phyloP scores from a whole-genome alignment of 192 early-diverging fungal species.

The Podila verticillata region DNA sequence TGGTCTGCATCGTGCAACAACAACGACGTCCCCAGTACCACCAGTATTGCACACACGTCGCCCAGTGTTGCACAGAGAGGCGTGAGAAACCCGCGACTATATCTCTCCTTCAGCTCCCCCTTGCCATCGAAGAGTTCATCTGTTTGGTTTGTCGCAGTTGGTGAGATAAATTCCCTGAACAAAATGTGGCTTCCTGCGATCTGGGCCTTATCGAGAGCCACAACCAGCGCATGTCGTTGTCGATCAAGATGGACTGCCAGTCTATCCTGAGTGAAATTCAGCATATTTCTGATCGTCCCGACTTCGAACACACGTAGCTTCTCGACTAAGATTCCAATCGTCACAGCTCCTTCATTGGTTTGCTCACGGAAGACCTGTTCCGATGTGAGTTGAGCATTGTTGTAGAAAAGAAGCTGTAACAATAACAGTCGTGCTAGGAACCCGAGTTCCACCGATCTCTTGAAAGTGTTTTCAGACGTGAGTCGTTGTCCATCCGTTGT shows the following conservation, averaged over 20 bases:
- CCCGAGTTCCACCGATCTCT: slow-evolving; percentile 36
- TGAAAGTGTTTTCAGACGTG: background rate
- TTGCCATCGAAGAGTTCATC: background rate
- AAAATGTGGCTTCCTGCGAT: slow-evolving; percentile 5
- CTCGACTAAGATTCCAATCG: slow-evolving; percentile 17
- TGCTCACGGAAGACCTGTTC: slow-evolving; percentile 42
- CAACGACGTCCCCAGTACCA: slow-evolving; percentile 39
- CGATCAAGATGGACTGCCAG: slow-evolving; percentile 6
- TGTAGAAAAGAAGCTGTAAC: slow-evolving; percentile 29
- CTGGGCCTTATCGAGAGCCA: slow-evolving; percentile 46
- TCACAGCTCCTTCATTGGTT: slow-evolving; percentile 12
- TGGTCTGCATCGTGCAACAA: slow-evolving; percentile 30
- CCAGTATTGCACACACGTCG: slow-evolving; percentile 25
- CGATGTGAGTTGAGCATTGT: slow-evolving; percentile 16
- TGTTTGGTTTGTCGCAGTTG: background rate
- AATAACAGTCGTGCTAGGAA: slow-evolving; percentile 45
- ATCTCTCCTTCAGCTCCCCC: background rate
- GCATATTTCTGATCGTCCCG: slow-evolving; percentile 20
- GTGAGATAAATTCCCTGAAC: slow-evolving; percentile 9
- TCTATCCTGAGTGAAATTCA: background rate
- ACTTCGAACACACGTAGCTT: slow-evolving; percentile 9
- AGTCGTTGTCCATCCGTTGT: slow-evolving; percentile 1
- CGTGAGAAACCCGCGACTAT: slow-evolving; percentile 44
- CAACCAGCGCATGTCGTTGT: background rate
- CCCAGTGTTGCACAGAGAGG: slow-evolving; percentile 21